A percentile compares a stretch with the other conserved stretches of the same genome.
These are phyloP conservation scores for Periconia sp. DNA, from an alignment of 2,329 filamentous ascomycete genomes.

Conservation along the genomic window DNA sequence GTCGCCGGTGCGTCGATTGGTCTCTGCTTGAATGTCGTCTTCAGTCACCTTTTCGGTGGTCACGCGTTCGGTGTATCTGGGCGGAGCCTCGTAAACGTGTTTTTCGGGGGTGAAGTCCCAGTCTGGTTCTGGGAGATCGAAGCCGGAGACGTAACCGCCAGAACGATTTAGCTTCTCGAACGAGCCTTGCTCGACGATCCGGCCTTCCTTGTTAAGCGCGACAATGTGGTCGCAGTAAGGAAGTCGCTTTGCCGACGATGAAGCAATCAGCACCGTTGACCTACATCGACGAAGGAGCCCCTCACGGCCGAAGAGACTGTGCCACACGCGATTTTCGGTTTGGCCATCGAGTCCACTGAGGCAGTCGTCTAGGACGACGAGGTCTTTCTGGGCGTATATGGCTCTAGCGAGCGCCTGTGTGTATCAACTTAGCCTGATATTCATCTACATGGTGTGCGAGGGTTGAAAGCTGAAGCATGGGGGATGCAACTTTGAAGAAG, in stretches of 20 bases:
- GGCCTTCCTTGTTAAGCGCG: constrained; percentile 38
- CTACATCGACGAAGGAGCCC: constrained; percentile 48
- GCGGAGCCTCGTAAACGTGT: constrained; percentile 32
- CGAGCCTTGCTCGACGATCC: constrained; percentile 43
- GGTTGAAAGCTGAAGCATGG: background rate
- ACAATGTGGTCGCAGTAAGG: constrained; percentile 47
- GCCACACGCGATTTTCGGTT: constrained; percentile 53
- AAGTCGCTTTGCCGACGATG: constrained; percentile 39
- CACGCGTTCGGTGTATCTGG: constrained; percentile 30
- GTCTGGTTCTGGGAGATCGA: constrained; percentile 34
- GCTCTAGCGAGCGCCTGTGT: constrained; percentile 53
- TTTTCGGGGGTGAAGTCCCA: constrained; percentile 34
- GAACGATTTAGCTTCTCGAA: constrained; percentile 42
- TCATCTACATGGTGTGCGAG: background rate
- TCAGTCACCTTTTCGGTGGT: constrained; percentile 24
- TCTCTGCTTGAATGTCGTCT: constrained; percentile 33
- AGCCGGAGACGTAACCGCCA: constrained; percentile 37
- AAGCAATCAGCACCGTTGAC: constrained; percentile 36
- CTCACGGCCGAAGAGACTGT: constrained; percentile 49
- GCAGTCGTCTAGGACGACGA: constrained; percentile 55
- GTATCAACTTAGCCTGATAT: background rate
- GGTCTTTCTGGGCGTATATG: constrained; percentile 51
- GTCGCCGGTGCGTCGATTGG: constrained; percentile 36
- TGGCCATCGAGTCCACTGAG: constrained; percentile 55
- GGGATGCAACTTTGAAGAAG: background rate